These are phyloP conservation scores for Arxiozyma telluris DNA, from an alignment of 1,139 yeast genomes.

Conservation along the genomic window DNA sequence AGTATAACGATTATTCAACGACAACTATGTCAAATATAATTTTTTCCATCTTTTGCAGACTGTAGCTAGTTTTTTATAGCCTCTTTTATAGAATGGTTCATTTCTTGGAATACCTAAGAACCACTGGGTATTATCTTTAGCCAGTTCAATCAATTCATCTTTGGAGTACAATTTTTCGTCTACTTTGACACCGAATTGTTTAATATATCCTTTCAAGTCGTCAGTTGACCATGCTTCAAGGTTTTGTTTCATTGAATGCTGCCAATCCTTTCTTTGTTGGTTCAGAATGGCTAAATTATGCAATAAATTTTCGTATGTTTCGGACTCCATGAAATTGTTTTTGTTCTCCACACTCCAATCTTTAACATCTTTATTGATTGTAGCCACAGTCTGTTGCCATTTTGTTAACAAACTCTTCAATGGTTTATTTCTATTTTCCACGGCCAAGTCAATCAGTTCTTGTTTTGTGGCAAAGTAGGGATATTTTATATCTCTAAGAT, in stretches of 20 bases:
- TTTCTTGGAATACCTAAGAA: slow-evolving; percentile 28
- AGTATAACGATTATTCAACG: too few species aligned
- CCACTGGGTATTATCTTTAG: slow-evolving; percentile 39
- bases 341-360: slow-evolving; percentile 17
- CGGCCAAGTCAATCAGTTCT: slow-evolving; percentile 42
- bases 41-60: neutral
- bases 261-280: slow-evolving; percentile 21
- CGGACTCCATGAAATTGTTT: slow-evolving; percentile 32
- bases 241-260: slow-evolving; percentile 19
- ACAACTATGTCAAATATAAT: neutral
- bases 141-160: slow-evolving; percentile 40
- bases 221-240: slow-evolving; percentile 43
- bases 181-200: slow-evolving; percentile 42
- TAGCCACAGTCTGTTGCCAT: slow-evolving; percentile 12
- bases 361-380: slow-evolving; percentile 5
- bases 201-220: slow-evolving; percentile 46
- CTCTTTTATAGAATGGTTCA: slow-evolving; percentile 20
- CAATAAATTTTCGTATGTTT: slow-evolving; percentile 32
- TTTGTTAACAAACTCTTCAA: slow-evolving; percentile 30
- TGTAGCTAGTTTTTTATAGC: slow-evolving; percentile 4
- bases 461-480: slow-evolving; percentile 40
- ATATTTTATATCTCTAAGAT: slow-evolving; percentile 41
- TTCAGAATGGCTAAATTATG: slow-evolving; percentile 15
- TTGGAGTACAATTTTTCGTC: slow-evolving; percentile 32
- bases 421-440: slow-evolving; percentile 38